Conservation (phyloP, 2,329 filamentous ascomycete species). For the Fusarium sp. region DNA sequence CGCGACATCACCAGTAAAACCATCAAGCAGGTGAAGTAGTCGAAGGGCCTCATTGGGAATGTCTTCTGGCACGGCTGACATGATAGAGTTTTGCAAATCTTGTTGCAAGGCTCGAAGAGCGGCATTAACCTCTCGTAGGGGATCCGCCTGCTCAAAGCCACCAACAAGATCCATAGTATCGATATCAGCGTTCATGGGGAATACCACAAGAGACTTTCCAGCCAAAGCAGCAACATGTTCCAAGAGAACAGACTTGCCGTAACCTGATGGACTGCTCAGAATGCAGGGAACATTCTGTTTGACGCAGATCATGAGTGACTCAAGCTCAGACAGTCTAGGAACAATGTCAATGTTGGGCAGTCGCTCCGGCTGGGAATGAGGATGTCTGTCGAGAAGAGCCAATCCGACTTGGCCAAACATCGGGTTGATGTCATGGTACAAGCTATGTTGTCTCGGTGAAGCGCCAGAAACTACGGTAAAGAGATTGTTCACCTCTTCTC, state of each 20-base stretch:
- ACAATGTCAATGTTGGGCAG: conserved; percentile 67
- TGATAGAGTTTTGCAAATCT: conserved; percentile 66
- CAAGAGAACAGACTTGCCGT: conserved; percentile 87
- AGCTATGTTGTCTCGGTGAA: conserved; percentile 70
- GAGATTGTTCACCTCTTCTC: conserved; percentile 73
- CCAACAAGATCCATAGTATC: conserved; percentile 98
- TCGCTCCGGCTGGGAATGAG: conserved; percentile 64
- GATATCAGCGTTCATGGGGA: conserved; percentile 93
- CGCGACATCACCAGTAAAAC: conserved; percentile 56
- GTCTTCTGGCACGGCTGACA: conserved; percentile 63
- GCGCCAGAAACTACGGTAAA: conserved; percentile 76
- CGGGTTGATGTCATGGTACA: conserved; percentile 79
- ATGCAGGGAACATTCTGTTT: conserved; percentile 92
- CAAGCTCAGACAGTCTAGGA: conserved; percentile 78
- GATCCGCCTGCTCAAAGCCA: conserved; percentile 95
- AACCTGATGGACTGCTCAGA: conserved; percentile 86
- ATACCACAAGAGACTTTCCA: conserved; percentile 83
- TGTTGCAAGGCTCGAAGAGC: conserved; percentile 64
- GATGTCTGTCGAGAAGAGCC: conserved; percentile 76
- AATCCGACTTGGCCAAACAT: conserved; percentile 84
- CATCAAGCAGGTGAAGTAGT: conserved; percentile 66
- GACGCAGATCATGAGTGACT: conserved; percentile 89
- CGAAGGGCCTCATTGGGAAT: conserved; percentile 64
- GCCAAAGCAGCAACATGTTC: conserved; percentile 84
- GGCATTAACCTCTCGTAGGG: conserved; percentile 78